phyloP scores from a whole-genome alignment of 208 protist species.

The Phytomonas francai region DNA sequence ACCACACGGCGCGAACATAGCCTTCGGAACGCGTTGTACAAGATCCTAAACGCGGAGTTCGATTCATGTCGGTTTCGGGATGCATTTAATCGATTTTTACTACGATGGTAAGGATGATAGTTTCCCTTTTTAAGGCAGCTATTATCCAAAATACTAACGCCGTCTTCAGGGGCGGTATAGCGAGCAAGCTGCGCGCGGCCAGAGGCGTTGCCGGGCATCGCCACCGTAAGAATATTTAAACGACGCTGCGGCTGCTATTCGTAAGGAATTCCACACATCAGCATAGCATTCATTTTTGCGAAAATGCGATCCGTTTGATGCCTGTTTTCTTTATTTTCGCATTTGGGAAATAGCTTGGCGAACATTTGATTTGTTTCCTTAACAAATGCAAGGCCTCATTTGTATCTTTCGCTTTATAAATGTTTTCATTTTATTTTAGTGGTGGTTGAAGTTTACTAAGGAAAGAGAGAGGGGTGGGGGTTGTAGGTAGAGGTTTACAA shows the following conservation, averaged over 20 bases:
- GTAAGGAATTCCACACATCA: slow-evolving; percentile 41
- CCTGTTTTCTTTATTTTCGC: not conserved
- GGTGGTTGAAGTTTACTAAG: too few species aligned
- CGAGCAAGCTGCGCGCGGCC: slow-evolving; percentile 51
- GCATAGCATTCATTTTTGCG: slow-evolving; percentile 20
- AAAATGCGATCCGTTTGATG: not conserved
- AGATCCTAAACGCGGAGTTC: not conserved
- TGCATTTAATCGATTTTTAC: not conserved
- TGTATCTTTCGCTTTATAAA: too few species aligned
- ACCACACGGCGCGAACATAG: not conserved
- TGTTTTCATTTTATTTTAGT: too few species aligned
- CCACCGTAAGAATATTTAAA: slow-evolving; percentile 77
- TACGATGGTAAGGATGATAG: slow-evolving; percentile 7
- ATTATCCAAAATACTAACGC: slow-evolving; percentile 63
- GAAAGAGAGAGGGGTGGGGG: too few species aligned
- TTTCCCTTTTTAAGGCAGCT: slow-evolving; percentile 24
- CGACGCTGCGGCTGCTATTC: slow-evolving; percentile 44
- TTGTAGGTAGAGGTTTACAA: too few species aligned
- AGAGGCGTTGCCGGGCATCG: slow-evolving; percentile 62
- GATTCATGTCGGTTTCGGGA: not conserved
- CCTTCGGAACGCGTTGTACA: not conserved
- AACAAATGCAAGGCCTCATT: too few species aligned
- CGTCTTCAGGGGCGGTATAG: slow-evolving; percentile 66
- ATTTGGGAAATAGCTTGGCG: not conserved
- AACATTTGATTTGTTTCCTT: too few species aligned